phyloP scores from a whole-genome alignment of 805 yeast species.

The Sugiyamaella marilandica region DNA sequence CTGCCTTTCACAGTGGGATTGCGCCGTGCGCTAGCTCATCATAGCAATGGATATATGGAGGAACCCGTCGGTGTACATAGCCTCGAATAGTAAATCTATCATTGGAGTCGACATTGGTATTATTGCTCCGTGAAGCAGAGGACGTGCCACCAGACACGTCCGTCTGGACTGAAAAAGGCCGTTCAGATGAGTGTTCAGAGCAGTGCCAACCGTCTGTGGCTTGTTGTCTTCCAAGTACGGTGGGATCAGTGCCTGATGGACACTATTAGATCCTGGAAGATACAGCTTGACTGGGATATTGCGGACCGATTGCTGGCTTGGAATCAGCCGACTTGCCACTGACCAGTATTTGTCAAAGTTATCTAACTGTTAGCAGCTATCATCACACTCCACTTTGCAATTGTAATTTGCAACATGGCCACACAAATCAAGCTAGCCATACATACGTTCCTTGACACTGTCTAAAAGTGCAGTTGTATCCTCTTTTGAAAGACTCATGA shows the following conservation, averaged over 20 bases:
- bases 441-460: conserved; percentile 33
- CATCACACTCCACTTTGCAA: not conserved
- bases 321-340: conserved; percentile 22
- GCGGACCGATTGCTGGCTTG: conserved; percentile 15
- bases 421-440: not conserved
- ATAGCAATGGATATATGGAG: conserved; percentile 50
- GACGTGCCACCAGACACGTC: conserved; percentile 37
- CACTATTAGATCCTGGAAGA: conserved; percentile 34
- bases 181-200: conserved; percentile 40
- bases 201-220: conserved; percentile 36
- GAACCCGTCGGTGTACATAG: conserved; percentile 60
- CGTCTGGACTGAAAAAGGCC: conserved; percentile 42
- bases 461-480: conserved; percentile 58
- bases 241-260: conserved; percentile 33
- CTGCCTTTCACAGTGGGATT: not conserved
- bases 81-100: conserved; percentile 41
- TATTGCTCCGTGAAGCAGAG: conserved; percentile 53
- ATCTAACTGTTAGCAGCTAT: conserved; percentile 19
- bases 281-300: conserved; percentile 33
- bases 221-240: conserved; percentile 12
- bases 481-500: conserved; percentile 69
- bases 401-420: not conserved
- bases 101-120: conserved; percentile 45
- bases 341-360: conserved; percentile 28
- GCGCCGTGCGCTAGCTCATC: conserved; percentile 22